Percentiles rank a stretch among this genome's conserved stretches.
These are phyloP conservation scores for Penicillium aurantiogriseum DNA, from an alignment of 2,329 filamentous ascomycete genomes.

Conservation along the genomic window DNA sequence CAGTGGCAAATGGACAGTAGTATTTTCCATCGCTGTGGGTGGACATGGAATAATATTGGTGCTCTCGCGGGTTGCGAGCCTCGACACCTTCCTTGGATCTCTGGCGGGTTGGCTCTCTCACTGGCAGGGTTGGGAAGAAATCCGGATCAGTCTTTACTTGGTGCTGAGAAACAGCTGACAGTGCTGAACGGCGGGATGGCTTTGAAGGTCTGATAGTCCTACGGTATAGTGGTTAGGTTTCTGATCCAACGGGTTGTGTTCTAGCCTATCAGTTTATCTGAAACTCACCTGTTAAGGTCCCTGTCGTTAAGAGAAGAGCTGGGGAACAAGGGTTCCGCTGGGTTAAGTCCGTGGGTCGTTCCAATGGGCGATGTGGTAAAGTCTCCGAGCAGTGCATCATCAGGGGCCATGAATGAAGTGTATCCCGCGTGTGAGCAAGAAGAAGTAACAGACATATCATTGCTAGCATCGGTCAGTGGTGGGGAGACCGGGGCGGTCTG, in stretches of 20 bases:
- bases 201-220: slow-evolving; percentile 44
- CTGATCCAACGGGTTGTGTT: slow-evolving; percentile 1
- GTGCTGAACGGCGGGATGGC: slow-evolving; percentile 37
- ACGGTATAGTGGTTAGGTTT: slow-evolving; percentile 14
- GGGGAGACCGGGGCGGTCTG: slow-evolving; percentile 43
- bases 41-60: slow-evolving; percentile 44
- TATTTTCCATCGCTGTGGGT: slow-evolving; percentile 71
- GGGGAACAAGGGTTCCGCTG: slow-evolving; percentile 42
- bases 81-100: slow-evolving; percentile 41
- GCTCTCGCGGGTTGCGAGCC: slow-evolving; percentile 42
- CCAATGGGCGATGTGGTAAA: slow-evolving; percentile 35
- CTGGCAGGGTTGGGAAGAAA: slow-evolving; percentile 37
- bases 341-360: slow-evolving; percentile 34
- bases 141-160: slow-evolving; percentile 36
- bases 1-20: slow-evolving; percentile 81
- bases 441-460: slow-evolving; percentile 43
- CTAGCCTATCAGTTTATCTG: neutral
- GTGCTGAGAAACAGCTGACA: slow-evolving; percentile 34
- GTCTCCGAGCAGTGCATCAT: slow-evolving; percentile 40
- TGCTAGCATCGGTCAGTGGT: slow-evolving; percentile 43
- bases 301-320: slow-evolving; percentile 41
- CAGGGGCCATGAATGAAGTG: slow-evolving; percentile 38
- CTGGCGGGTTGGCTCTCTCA: slow-evolving; percentile 35
- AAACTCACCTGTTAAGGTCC: slow-evolving; percentile 43
- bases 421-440: slow-evolving; percentile 42